Percentiles rank a stretch among this genome's conserved stretches.
Conservation (phyloP, 768 basidiomycete genomes). For the Tubosaeta sp. region DNA sequence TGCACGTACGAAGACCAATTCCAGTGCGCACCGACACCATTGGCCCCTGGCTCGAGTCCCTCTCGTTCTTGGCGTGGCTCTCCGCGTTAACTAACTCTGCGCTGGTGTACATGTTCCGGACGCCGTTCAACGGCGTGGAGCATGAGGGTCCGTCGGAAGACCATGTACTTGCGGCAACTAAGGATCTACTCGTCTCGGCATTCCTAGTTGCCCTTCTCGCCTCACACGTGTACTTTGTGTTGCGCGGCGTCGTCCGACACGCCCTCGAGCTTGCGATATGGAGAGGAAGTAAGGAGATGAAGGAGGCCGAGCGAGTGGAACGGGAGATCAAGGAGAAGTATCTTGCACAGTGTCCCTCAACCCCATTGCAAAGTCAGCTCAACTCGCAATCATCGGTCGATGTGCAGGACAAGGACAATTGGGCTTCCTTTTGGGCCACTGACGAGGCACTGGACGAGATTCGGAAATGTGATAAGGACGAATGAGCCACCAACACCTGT, state of each 20-base stretch:
- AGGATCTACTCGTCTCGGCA: constrained; percentile 56
- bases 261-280: constrained; percentile 74
- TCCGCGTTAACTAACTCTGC: constrained; percentile 85
- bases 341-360: constrained; percentile 20
- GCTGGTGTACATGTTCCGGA: constrained; percentile 86
- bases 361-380: background rate
- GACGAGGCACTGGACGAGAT: constrained; percentile 79
- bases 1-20: constrained; percentile 78
- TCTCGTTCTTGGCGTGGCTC: constrained; percentile 88
- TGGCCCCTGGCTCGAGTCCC: constrained; percentile 89
- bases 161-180: constrained; percentile 34
- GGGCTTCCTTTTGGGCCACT: constrained; percentile 57
- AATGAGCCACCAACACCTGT: constrained; percentile 19
- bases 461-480: constrained; percentile 59
- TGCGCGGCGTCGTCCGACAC: constrained; percentile 59
- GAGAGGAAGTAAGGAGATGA: constrained; percentile 67
- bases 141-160: constrained; percentile 9
- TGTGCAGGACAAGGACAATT: constrained; percentile 17
- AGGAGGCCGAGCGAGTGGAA: constrained; percentile 52
- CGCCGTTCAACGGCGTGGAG: constrained; percentile 27
- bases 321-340: constrained; percentile 47
- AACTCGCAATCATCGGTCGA: constrained; percentile 2
- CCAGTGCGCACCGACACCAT: constrained; percentile 87
- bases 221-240: constrained; percentile 80
- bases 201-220: constrained; percentile 73